Percentiles rank a stretch among this genome's conserved stretches.
Evolutionary conservation across 805 yeast genomes (phyloP).

Genomic region (Debaryomyces tyrocola): DNA sequence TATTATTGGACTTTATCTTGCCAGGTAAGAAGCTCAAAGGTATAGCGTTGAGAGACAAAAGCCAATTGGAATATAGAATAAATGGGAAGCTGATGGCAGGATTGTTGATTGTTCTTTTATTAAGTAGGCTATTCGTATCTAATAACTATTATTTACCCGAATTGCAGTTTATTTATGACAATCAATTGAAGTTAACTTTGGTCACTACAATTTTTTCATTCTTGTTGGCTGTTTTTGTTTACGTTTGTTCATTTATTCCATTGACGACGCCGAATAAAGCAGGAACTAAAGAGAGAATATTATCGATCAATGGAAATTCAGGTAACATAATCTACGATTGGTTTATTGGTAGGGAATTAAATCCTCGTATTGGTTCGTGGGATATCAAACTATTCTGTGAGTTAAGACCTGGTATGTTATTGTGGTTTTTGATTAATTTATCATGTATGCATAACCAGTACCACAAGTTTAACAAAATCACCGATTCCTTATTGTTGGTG

Average conservation of each 20-base stretch:
- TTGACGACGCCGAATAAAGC: slow-evolving; percentile 48
- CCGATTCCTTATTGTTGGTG: slow-evolving; percentile 73
- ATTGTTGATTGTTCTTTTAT: slow-evolving; percentile 36
- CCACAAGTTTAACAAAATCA: slow-evolving; percentile 53
- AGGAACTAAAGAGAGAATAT: slow-evolving; percentile 62
- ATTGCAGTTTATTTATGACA: slow-evolving; percentile 68
- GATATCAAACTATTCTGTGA: slow-evolving; percentile 93
- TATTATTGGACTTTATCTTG: slow-evolving; percentile 58
- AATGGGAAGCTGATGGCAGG: slow-evolving; percentile 68
- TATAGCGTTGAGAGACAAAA: slow-evolving; percentile 72
- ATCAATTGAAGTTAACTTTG: slow-evolving; percentile 63
- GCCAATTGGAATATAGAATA: slow-evolving; percentile 68
- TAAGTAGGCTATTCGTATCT: slow-evolving; percentile 48
- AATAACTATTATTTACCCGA: slow-evolving; percentile 71
- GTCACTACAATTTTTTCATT: slow-evolving; percentile 66
- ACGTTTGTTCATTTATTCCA: slow-evolving; percentile 67
- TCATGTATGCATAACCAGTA: slow-evolving; percentile 84
- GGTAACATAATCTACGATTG: slow-evolving; percentile 78
- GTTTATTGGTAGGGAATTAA: slow-evolving; percentile 96
- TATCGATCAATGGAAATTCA: slow-evolving; percentile 86
- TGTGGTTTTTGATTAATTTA: slow-evolving; percentile 79
- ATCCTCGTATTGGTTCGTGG: slow-evolving; percentile 82
- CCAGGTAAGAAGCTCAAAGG: slow-evolving; percentile 66
- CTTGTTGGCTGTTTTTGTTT: slow-evolving; percentile 62
- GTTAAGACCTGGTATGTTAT: slow-evolving; percentile 87